These are phyloP conservation scores for Paradendryphiella salina DNA, from an alignment of 2,329 filamentous ascomycete genomes.

Conservation along the genomic window DNA sequence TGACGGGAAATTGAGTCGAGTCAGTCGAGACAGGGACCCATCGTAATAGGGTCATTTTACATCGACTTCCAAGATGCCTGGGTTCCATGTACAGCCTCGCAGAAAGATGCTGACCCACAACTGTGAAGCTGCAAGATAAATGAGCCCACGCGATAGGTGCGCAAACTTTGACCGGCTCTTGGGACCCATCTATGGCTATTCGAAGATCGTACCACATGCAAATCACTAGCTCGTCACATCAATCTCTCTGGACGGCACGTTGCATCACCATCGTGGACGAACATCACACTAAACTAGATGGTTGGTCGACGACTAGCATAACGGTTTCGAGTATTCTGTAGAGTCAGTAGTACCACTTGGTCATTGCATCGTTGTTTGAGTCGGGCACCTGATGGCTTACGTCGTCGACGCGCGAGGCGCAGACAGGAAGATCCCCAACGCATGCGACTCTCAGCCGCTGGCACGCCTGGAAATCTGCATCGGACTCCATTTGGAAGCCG, in stretches of 20 bases:
- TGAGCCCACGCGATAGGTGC: neutral
- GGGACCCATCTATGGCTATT: neutral
- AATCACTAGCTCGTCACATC: neutral
- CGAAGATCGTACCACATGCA: neutral
- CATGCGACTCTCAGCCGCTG: neutral
- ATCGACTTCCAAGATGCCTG: neutral
- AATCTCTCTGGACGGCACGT: neutral
- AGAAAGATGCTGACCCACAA: too few relatives aligned
- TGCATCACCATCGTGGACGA: neutral
- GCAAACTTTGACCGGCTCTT: neutral
- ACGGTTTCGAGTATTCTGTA: neutral
- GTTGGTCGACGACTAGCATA: neutral
- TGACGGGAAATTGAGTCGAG: conserved; percentile 1
- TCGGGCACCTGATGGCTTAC: too few relatives aligned
- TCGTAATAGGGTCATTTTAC: neutral
- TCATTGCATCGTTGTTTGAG: too few relatives aligned
- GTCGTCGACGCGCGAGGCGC: too few relatives aligned
- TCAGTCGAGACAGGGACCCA: conserved; percentile 3
- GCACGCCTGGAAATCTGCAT: neutral
- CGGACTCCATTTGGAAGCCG: neutral
- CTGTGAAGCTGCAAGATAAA: neutral
- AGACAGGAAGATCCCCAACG: too few relatives aligned
- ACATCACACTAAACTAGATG: neutral
- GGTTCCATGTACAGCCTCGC: neutral
- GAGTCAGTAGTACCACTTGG: neutral